Base-by-base conservation (phyloP, 768 basidiomycete genomes). In the Lactarius tabidus region DNA sequence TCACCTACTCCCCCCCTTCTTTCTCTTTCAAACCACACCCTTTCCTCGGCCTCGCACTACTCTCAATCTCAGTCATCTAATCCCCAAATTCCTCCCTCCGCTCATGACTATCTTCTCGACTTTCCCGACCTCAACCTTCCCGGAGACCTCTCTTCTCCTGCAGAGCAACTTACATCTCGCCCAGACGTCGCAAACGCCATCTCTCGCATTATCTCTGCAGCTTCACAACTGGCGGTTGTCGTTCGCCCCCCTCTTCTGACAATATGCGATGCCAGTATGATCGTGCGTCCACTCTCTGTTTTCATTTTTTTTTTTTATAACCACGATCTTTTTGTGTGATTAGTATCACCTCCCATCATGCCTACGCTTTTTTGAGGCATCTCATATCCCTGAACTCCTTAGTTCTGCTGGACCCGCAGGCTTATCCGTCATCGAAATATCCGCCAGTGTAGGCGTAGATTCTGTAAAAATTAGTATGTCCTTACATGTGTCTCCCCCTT, bases 311-410 rank as follows among this genome's bases (percentile, higher is more conserved):
- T 28, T 12, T 18, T 48, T 45, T 23, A 23, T 9, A 41, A 41
- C 6, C 14, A 26, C 54, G 33, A 33, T 4, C 33, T 33, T 31
- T 18, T 12, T 23, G 48, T 33, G 17, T n/a, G 5, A 20, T 17
- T 63, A 90, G 87, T 90, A 90, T 70, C 87, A 89, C 71, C 78
- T 91, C 20, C 88, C 90, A 0, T 84, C 88, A 5, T 90, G 88
- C 71, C 78, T 92, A 74, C 84, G 89, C 23, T 79, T 91, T 36
- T 73, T 91, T 18, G 89, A 91, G 72, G 85, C 87, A 4, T 82
- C 88, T 1, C 86, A 91, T 71, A 80, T 84, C 31, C 81, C 82
- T 8, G 90, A 92, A 71, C 83, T 91, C 17, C 77, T 92, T 1
- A 82, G 86, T 12, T 86, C 85, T 62, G 84, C 85, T 17, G 88